A percentile compares a stretch with the other conserved stretches of the same genome.
Evolutionary conservation across 2,329 filamentous ascomycete genomes (phyloP).

Genomic region (Pleurostoma richardsiae): DNA sequence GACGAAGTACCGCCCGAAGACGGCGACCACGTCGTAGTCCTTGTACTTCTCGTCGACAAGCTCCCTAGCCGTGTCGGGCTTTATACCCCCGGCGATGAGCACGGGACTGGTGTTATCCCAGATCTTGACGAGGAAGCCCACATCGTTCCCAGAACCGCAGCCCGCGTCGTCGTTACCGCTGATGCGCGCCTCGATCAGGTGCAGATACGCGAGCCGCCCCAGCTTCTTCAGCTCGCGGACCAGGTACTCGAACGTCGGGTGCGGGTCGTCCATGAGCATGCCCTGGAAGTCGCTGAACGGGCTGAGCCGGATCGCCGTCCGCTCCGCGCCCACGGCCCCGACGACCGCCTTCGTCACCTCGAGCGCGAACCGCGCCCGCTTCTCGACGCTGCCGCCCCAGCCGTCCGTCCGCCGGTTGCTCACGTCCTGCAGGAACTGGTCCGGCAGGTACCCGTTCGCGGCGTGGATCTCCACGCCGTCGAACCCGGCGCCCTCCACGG

Average conservation of each 20-base stretch:
- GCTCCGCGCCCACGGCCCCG: conserved; percentile 40
- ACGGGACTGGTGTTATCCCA: conserved; percentile 25
- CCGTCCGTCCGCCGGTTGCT: conserved; percentile 47
- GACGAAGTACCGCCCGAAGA: conserved; percentile 27
- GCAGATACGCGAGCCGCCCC: conserved; percentile 49
- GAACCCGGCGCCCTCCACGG: conserved; percentile 55
- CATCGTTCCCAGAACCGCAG: conserved; percentile 8
- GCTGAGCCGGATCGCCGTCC: conserved; percentile 47
- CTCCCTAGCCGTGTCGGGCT: conserved; percentile 15
- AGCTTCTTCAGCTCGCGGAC: conserved; percentile 44
- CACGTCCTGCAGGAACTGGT: conserved; percentile 53
- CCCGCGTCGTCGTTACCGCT: conserved; percentile 32
- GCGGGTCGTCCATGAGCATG: conserved; percentile 54
- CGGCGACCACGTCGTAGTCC: conserved; percentile 10
- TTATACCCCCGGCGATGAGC: conserved; percentile 23
- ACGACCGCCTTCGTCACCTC: conserved; percentile 40
- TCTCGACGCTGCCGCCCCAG: conserved; percentile 50
- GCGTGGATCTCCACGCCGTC: conserved; percentile 62
- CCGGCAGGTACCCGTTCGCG: conserved; percentile 59
- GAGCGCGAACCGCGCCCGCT: conserved; percentile 43
- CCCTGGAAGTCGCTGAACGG: conserved; percentile 54
- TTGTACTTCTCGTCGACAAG: conserved; percentile 9
- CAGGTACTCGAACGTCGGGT: conserved; percentile 53
- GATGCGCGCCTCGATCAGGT: conserved; percentile 53
- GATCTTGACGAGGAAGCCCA: conserved; percentile 20